A percentile compares a stretch with the other conserved stretches of the same genome.
phyloP scores from a whole-genome alignment of 2,329 filamentous ascomycete species.

The Aspergillus sclerotialis region DNA sequence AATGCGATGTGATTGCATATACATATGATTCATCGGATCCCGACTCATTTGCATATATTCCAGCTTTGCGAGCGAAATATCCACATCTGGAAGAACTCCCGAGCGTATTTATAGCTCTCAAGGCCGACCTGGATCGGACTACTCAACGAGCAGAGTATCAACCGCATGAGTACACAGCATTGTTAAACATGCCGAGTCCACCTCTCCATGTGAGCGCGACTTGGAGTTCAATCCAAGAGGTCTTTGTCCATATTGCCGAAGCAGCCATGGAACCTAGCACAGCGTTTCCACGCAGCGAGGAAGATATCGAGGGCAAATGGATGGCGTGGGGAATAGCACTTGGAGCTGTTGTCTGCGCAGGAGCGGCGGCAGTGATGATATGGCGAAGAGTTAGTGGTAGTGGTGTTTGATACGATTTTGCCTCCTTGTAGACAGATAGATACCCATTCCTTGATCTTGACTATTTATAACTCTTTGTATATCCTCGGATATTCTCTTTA shows the following conservation, averaged over 20 bases:
- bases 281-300: conserved; percentile 83
- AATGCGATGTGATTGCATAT: conserved; percentile 91
- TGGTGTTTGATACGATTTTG: conserved; percentile 14
- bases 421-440: conserved; percentile 3
- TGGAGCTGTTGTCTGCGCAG: conserved; percentile 59
- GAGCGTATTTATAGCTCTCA: conserved; percentile 84
- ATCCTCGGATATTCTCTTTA: too few species aligned
- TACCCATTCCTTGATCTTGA: too few species aligned
- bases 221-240: conserved; percentile 87
- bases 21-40: conserved; percentile 96
- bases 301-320: conserved; percentile 69
- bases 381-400: conserved; percentile 47
- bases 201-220: conserved; percentile 91
- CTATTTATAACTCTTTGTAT: too few species aligned
- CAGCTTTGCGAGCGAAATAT: conserved; percentile 69
- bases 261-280: conserved; percentile 83
- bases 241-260: conserved; percentile 88
- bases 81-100: conserved; percentile 83
- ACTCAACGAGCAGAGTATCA: conserved; percentile 89
- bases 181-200: conserved; percentile 72
- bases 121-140: conserved; percentile 92
- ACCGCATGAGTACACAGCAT: conserved; percentile 83
- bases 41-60: conserved; percentile 89
- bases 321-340: conserved; percentile 80
- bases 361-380: conserved; percentile 52